phyloP scores from a whole-genome alignment of 305 asterid species.

The Plantago coronopus region DNA sequence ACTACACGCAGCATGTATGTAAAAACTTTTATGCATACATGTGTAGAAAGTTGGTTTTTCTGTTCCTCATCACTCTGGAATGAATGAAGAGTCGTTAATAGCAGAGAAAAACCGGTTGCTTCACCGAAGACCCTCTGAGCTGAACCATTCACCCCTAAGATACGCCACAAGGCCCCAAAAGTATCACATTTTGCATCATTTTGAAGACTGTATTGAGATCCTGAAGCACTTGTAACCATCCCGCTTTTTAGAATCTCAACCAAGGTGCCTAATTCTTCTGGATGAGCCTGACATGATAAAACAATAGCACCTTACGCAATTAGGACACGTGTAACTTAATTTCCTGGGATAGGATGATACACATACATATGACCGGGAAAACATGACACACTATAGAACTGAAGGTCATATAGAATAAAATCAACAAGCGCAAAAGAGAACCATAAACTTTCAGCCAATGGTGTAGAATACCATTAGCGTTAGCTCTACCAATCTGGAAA shows the following conservation, averaged over 20 bases:
- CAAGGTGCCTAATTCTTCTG: slow-evolving; percentile 84
- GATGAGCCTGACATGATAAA: slow-evolving; percentile 65
- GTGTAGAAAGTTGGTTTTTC: slow-evolving; percentile 37
- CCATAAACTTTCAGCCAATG: slow-evolving; percentile 11
- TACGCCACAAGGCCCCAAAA: slow-evolving; percentile 91
- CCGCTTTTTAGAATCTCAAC: slow-evolving; percentile 94
- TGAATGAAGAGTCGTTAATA: slow-evolving; percentile 82
- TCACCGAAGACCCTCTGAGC: slow-evolving; percentile 99
- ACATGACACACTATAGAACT: background rate
- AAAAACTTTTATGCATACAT: slow-evolving; percentile 53
- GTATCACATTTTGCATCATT: slow-evolving; percentile 88
- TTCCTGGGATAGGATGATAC: slow-evolving; percentile 21
- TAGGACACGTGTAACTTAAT: slow-evolving; percentile 16
- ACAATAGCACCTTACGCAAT: slow-evolving; percentile 17
- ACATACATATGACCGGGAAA: slow-evolving; percentile 11
- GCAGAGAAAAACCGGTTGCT: slow-evolving; percentile 95
- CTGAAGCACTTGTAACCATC: slow-evolving; percentile 82
- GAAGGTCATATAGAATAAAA: slow-evolving; percentile 8
- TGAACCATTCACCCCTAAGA: slow-evolving; percentile 66
- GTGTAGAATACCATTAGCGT: background rate
- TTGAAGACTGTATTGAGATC: slow-evolving; percentile 73
- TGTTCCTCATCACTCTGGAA: slow-evolving; percentile 67
- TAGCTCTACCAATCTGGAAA: background rate
- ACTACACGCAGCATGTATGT: slow-evolving; percentile 81
- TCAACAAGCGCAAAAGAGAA: slow-evolving; percentile 11